phyloP scores from a whole-genome alignment of 148 eudicot species.

The Silene uniflora region DNA sequence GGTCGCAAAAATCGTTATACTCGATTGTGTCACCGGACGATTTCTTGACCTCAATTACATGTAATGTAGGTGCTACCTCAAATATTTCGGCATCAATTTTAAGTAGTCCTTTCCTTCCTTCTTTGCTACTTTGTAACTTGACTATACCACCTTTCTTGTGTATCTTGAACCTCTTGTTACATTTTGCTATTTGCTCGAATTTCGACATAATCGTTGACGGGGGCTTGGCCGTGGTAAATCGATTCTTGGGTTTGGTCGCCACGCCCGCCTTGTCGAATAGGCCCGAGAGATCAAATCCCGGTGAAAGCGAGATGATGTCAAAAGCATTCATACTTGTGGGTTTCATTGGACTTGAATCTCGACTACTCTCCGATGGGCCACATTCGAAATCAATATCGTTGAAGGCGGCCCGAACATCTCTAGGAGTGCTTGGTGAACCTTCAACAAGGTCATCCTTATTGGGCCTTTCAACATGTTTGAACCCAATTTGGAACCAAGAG shows the following conservation, averaged over 20 bases:
- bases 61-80: conserved; percentile 70
- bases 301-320: conserved; percentile 65
- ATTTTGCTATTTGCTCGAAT: conserved; percentile 53
- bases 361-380: conserved; percentile 9
- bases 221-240: conserved; percentile 48
- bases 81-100: conserved; percentile 75
- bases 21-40: conserved; percentile 70
- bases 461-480: conserved; percentile 22
- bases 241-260: conserved; percentile 21
- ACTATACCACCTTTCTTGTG: conserved; percentile 56
- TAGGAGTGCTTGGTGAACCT: conserved; percentile 34
- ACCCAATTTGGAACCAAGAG: conserved; percentile 60
- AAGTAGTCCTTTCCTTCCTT: conserved; percentile 64
- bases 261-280: conserved; percentile 38
- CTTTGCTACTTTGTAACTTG: conserved; percentile 54
- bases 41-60: conserved; percentile 77
- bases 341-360: conserved; percentile 23
- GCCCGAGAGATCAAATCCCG: conserved; percentile 57
- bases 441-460: background rate
- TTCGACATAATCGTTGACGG: conserved; percentile 49
- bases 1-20: conserved; percentile 50
- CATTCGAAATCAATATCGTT: conserved; percentile 21
- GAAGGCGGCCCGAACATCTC: conserved; percentile 36
- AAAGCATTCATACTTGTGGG: conserved; percentile 63
- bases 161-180: conserved; percentile 39